Percentiles rank a stretch among this genome's conserved stretches.
phyloP scores from a whole-genome alignment of 1,284 basidiomycete genomes.

The Leccinum subrobustum region DNA sequence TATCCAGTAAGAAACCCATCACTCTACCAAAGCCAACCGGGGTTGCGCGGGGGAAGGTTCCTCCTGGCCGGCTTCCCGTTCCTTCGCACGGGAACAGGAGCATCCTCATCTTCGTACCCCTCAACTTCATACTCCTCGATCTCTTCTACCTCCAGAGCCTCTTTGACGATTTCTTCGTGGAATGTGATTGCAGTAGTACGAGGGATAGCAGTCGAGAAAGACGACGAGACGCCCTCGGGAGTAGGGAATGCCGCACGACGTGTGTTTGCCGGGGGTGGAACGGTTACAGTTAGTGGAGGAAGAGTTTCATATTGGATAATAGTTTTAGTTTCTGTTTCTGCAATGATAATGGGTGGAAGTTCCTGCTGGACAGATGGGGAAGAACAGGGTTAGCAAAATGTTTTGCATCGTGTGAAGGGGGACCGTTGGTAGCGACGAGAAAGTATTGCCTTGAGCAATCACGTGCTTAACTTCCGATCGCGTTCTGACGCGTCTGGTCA shows the following conservation, averaged over 20 bases:
- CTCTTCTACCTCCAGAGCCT: slow-evolving; percentile 29
- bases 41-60: slow-evolving; percentile 24
- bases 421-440: slow-evolving; percentile 37
- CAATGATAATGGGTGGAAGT: slow-evolving; percentile 60
- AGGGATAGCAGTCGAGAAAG: slow-evolving; percentile 54
- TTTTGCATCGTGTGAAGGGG: slow-evolving; percentile 33
- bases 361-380: slow-evolving; percentile 44
- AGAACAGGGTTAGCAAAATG: slow-evolving; percentile 34
- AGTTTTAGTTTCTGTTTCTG: slow-evolving; percentile 66
- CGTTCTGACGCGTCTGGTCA: slow-evolving; percentile 36
- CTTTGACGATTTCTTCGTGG: slow-evolving; percentile 49
- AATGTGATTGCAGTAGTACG: slow-evolving; percentile 66
- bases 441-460: slow-evolving; percentile 34
- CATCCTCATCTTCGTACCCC: slow-evolving; percentile 35
- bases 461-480: slow-evolving; percentile 42
- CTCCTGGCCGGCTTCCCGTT: slow-evolving; percentile 31
- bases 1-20: slow-evolving; percentile 19
- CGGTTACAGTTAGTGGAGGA: slow-evolving; percentile 51
- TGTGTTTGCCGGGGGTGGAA: slow-evolving; percentile 75
- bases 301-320: slow-evolving; percentile 61
- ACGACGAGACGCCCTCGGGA: slow-evolving; percentile 57
- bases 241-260: slow-evolving; percentile 71
- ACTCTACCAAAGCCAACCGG: slow-evolving; percentile 35
- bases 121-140: slow-evolving; percentile 37
- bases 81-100: slow-evolving; percentile 30